Evolutionary conservation across 257 asterid genomes (phyloP), one percentile per base, ranked within the genome.

Genomic region (Solanum tarijense): DNA sequence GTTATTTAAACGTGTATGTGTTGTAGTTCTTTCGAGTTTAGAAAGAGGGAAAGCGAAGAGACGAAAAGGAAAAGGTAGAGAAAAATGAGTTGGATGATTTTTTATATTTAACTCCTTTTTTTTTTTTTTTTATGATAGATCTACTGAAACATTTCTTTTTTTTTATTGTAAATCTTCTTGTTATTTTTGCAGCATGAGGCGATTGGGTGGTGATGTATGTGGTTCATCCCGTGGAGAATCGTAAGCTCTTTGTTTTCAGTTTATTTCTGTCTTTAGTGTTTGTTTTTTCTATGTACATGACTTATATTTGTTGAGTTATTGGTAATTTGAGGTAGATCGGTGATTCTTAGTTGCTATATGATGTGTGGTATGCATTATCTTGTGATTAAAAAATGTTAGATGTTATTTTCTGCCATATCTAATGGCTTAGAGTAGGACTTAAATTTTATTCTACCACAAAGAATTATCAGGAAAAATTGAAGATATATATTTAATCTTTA

Each of bases 151-250:
- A 48, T 27, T 82, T 58, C 43, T 39, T 27, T 27, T 27, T 27
- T 83, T 11, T 55, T 2, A 11, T 87, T 84, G 79, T 83, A 86
- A 85, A 84, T 86, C 84, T 88, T 87, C 6, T 79, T 89, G 35
- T 85, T 90, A 16, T 85, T 38, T 93, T 88, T 89, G 89, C 62
- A 94, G 88, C 89, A 95, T 96, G 99, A 95, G 93, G 94, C 96
- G 98, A 85, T 83, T 91, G 72, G 85, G 96, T 88, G 98, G 93
- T 39, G 98, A 95, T 87, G 94, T 86, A 87, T 91, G 83, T 87
- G 86, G 86, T 71, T 91, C 96, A 85, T 92, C 95, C 86, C 95
- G 93, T 21, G 95, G 91, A 83, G 98, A 95, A 91, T 90, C 95
- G 99, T 97, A 93, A 93, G 96, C 90, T 89, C 87, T 55, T 90